Evolutionary conservation across 2,329 filamentous ascomycete species (phyloP), one percentile per base, ranked within the genome.

Genomic region (Allantophomopsis lycopodina): DNA sequence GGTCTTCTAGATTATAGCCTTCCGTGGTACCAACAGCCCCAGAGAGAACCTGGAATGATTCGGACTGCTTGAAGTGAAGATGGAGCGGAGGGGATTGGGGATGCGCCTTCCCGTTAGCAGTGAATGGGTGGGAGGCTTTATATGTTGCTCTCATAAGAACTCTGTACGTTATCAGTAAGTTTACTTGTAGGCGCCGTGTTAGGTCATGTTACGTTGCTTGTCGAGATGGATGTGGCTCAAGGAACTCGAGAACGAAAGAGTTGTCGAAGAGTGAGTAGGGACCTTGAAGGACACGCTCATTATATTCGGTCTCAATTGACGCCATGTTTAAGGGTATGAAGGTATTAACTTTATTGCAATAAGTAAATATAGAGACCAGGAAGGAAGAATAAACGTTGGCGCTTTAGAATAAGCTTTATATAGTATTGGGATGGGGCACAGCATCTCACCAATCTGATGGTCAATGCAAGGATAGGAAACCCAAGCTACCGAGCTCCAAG

Each of bases 131-230:
- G 12, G 31, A 17, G 38, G 18, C 18, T 5, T 35, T 33, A n/a
- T 34, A 39, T 5, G 38, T 39, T 18, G 38, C 32, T 20, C 38
- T 18, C 20, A 39, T 35, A 12, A 39, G 18, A 18, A 39, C 38
- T 6, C 38, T 39, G 14, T 38, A 31, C n/a, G 28, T 28, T 23
- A 12, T 28, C 18, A 15, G 20, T 37, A 16, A 20, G 13, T 14
- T 7, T 20, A 20, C 7, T 7, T 7, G 7, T 20, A 20, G 4
- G 18, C 18, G 18, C 18, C 7, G 18, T 7, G 18, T 7, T 20
- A 20, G 18, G 7, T 4, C 18, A 20, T 20, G 18, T 28, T 12
- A 39, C 37, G 37, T 17, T 32, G 37, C 37, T 33, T 39, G n/a
- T 32, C 37, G 30, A 32, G 37, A 39, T n/a, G 31, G 28, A 34